Conservation (phyloP, 1,139 yeast genomes). For the Hansenula lynferdii region DNA sequence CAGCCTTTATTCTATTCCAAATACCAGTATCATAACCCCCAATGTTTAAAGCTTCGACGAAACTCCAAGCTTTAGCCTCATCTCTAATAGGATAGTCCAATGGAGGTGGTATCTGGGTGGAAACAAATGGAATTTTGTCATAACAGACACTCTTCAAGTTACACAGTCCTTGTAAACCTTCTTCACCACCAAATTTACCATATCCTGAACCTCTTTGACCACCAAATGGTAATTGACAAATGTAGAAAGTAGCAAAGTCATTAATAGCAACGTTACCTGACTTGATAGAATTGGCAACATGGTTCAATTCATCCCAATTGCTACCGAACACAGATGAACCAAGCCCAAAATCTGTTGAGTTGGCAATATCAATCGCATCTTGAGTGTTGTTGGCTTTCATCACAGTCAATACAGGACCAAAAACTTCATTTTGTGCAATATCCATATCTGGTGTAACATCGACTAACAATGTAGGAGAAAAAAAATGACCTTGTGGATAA, state of each 20-base stretch:
- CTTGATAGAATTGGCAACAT: constrained; percentile 56
- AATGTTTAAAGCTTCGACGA: constrained; percentile 73
- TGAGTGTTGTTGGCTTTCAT: constrained; percentile 63
- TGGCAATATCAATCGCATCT: constrained; percentile 76
- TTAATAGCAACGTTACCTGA: constrained; percentile 94
- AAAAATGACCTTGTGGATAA: constrained; percentile 93
- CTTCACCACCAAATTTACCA: constrained; percentile 97
- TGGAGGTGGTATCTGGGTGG: constrained; percentile 80
- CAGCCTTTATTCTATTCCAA: constrained; percentile 61
- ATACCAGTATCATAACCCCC: constrained; percentile 78
- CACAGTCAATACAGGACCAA: constrained; percentile 84
- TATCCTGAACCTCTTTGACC: constrained; percentile 91
- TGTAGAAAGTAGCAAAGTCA: constrained; percentile 94
- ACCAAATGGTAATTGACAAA: constrained; percentile 95
- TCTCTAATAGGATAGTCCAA: constrained; percentile 87
- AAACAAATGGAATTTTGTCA: constrained; percentile 74
- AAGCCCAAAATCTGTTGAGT: constrained; percentile 83
- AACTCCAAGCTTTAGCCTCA: constrained; percentile 80
- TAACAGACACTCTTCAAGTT: constrained; percentile 79
- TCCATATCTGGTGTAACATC: constrained; percentile 77
- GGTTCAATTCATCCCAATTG: constrained; percentile 49
- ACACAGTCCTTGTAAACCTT: constrained; percentile 88
- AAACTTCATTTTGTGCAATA: constrained; percentile 85
- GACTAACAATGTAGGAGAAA: constrained; percentile 78
- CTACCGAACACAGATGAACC: constrained; percentile 88